These are phyloP conservation scores for Oryza coarctata DNA, from an alignment of 176 grass and related monocot species.

Conservation along the genomic window DNA sequence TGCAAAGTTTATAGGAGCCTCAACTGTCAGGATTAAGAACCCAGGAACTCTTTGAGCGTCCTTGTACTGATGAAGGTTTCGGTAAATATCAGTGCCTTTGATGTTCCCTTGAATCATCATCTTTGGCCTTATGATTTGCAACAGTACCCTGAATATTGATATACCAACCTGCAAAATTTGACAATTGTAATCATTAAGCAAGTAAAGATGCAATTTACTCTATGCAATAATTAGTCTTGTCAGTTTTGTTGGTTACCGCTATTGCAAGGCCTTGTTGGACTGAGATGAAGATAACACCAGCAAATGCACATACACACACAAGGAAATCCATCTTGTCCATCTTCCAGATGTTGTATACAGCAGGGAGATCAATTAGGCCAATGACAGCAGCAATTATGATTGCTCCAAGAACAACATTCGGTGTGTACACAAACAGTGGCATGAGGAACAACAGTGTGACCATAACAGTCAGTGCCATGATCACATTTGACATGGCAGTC, in stretches of 20 bases:
- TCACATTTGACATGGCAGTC: constrained; percentile 86
- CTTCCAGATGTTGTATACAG: constrained; percentile 83
- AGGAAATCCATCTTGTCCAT: constrained; percentile 98
- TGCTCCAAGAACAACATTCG: constrained; percentile 82
- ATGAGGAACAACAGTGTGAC: constrained; percentile 82
- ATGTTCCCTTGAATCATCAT: constrained; percentile 75
- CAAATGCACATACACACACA: constrained; percentile 79
- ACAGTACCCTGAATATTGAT: constrained; percentile 78
- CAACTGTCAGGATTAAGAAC: constrained; percentile 78
- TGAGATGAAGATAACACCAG: constrained; percentile 89
- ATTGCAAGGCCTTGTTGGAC: constrained; percentile 87
- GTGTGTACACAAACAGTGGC: constrained; percentile 89
- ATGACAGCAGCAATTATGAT: constrained; percentile 84
- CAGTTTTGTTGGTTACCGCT: constrained; percentile 51
- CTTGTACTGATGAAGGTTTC: constrained; percentile 82
- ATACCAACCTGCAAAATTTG: constrained; percentile 66
- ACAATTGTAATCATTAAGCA: background rate
- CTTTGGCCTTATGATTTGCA: constrained; percentile 91
- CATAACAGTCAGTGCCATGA: constrained; percentile 96
- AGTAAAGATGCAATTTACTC: background rate
- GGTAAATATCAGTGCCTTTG: constrained; percentile 73
- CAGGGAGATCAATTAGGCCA: constrained; percentile 72
- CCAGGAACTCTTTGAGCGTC: constrained; percentile 85
- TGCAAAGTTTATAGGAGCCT: constrained; percentile 92
- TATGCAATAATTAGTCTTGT: background rate